These are phyloP conservation scores for Chaetomium sp. DNA, from an alignment of 2,329 filamentous ascomycete species.

Conservation along the genomic window DNA sequence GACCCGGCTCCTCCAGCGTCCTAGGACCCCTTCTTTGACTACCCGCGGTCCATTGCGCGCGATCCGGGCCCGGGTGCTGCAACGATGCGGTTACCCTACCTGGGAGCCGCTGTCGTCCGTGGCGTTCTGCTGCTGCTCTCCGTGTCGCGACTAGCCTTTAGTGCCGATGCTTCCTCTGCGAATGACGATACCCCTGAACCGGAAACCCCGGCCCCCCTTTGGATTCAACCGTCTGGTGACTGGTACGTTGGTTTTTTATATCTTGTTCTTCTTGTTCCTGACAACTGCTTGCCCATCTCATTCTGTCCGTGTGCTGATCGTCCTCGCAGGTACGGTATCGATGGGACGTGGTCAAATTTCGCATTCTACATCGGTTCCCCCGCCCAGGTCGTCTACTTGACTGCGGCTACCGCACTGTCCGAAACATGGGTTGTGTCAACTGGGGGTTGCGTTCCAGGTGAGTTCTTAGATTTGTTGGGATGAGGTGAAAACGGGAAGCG, in stretches of 20 bases:
- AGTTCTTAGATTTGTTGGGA: neutral
- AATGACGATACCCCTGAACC: conserved; percentile 6
- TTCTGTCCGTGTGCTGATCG: conserved; percentile 14
- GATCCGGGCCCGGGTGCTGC: conserved; percentile 22
- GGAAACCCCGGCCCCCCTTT: conserved; percentile 14
- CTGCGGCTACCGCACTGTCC: conserved; percentile 61
- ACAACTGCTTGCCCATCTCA: conserved; percentile 1
- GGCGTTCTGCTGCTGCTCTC: conserved; percentile 23
- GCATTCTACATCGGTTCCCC: conserved; percentile 47
- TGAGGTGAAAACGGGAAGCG: neutral
- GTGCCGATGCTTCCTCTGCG: conserved; percentile 4
- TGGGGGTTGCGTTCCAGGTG: conserved; percentile 45
- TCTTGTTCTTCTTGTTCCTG: neutral
- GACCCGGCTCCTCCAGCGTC: conserved; percentile 21
- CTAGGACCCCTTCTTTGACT: conserved; percentile 22
- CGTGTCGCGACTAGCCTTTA: conserved; percentile 14
- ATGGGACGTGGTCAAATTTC: conserved; percentile 68
- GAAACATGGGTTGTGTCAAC: conserved; percentile 64
- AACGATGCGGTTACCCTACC: conserved; percentile 26
- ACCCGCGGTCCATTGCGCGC: conserved; percentile 15
- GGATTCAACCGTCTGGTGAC: conserved; percentile 25
- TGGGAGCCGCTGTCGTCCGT: conserved; percentile 23
- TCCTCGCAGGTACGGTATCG: conserved; percentile 50
- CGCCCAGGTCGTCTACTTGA: conserved; percentile 41
- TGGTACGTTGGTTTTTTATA: conserved; percentile 21